These are phyloP conservation scores for Sisymbrium altissimum DNA, from an alignment of 345 rosid genomes.

Conservation along the genomic window DNA sequence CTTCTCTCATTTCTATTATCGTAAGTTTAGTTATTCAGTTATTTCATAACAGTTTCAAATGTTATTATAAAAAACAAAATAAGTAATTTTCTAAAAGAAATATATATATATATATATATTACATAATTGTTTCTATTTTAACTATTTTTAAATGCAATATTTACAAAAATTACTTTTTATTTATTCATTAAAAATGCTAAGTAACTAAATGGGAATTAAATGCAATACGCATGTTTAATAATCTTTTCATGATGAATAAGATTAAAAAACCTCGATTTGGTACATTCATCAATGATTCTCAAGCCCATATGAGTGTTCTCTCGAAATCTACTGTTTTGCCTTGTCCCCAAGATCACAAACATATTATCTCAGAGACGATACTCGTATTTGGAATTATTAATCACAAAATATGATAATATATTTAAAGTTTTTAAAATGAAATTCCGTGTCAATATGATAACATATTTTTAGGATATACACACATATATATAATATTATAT, in stretches of 20 bases:
- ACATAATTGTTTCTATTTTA: no score
- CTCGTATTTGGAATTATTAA: not conserved
- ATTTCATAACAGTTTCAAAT: no score
- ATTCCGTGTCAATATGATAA: not conserved
- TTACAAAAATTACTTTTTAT: no score
- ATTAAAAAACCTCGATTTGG: not conserved
- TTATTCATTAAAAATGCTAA: no score
- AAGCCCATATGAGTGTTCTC: not conserved
- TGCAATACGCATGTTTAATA: not conserved
- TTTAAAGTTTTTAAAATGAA: not conserved
- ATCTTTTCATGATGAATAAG: not conserved
- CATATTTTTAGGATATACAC: not conserved
- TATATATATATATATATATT: no score
- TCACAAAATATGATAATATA: not conserved
- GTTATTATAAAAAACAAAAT: no score
- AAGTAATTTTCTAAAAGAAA: no score
- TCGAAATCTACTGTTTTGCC: slow-evolving; percentile 9
- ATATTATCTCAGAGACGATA: slow-evolving; percentile 10
- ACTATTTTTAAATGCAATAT: no score
- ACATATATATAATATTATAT: no score
- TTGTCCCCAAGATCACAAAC: slow-evolving; percentile 25
- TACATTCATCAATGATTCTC: slow-evolving; percentile 16
- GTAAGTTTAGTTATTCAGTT: no score
- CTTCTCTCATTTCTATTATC: no score
- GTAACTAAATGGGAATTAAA: not conserved